Conservation (phyloP, 2,329 filamentous ascomycete species). For the Aureobasidium sp. region DNA sequence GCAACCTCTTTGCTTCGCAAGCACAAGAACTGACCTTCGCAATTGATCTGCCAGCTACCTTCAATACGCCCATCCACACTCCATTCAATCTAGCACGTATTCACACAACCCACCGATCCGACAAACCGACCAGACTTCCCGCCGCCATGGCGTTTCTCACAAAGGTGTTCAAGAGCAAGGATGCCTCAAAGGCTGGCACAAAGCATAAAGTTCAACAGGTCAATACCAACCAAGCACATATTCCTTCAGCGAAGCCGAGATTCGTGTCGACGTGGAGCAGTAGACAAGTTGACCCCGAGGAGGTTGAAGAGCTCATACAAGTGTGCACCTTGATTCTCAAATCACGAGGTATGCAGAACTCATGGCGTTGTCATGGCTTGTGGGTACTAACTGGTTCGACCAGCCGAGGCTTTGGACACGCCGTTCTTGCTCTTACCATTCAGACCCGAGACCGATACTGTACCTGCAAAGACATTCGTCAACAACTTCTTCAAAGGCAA, state of each 20-base stretch:
- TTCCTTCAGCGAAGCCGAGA: slow-evolving; percentile 60
- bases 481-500: slow-evolving; percentile 79
- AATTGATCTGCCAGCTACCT: neutral
- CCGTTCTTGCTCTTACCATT: slow-evolving; percentile 93
- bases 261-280: slow-evolving; percentile 85
- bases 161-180: slow-evolving; percentile 66
- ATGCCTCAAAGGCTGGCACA: slow-evolving; percentile 54
- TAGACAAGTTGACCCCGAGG: slow-evolving; percentile 75
- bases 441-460: slow-evolving; percentile 85
- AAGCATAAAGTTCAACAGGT: slow-evolving; percentile 47
- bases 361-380: neutral
- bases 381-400: slow-evolving; percentile 12
- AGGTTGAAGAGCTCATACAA: slow-evolving; percentile 79
- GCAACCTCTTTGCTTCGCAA: neutral
- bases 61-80: neutral
- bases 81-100: neutral
- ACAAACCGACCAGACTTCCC: neutral
- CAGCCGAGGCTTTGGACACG: slow-evolving; percentile 65
- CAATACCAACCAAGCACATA: slow-evolving; percentile 44
- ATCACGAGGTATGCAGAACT: slow-evolving; percentile 66
- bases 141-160: slow-evolving; percentile 51
- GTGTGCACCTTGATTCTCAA: slow-evolving; percentile 89
- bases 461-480: slow-evolving; percentile 84
- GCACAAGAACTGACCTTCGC: neutral
- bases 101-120: neutral